Evolutionary conservation across 352 stramenopile species (phyloP).

Genomic region (Pilasporangium apinafurcum): DNA sequence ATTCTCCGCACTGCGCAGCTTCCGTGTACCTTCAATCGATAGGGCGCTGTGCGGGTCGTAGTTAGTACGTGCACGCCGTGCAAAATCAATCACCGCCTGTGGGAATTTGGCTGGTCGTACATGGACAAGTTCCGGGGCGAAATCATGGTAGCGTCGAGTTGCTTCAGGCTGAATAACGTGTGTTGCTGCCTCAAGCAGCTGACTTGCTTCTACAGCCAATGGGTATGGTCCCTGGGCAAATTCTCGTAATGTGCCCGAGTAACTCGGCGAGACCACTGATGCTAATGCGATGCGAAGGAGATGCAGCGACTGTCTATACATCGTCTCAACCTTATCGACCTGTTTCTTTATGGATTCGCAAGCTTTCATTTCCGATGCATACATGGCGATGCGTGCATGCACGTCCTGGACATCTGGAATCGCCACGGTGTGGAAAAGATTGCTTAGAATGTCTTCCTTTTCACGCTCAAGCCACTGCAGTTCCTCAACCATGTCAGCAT

Average conservation of each 20-base stretch:
- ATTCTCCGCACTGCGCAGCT: constrained; percentile 73
- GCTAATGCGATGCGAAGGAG: constrained; percentile 65
- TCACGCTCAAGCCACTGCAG: constrained; percentile 55
- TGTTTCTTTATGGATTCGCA: constrained; percentile 71
- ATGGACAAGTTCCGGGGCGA: constrained; percentile 38
- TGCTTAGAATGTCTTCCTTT: constrained; percentile 65
- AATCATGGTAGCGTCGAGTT: constrained; percentile 60
- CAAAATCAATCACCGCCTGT: constrained; percentile 35
- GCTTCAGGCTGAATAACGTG: constrained; percentile 76
- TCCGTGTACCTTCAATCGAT: constrained; percentile 70
- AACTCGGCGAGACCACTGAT: constrained; percentile 61
- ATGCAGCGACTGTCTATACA: constrained; percentile 74
- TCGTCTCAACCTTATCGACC: constrained; percentile 52
- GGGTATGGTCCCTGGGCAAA: constrained; percentile 72
- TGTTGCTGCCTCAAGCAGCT: constrained; percentile 63
- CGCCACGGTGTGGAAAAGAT: constrained; percentile 47
- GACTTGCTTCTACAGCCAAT: constrained; percentile 64
- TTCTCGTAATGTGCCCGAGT: constrained; percentile 65
- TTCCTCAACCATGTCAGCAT: constrained; percentile 27
- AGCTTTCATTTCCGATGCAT: constrained; percentile 73
- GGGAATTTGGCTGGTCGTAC: constrained; percentile 44
- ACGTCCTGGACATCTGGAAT: constrained; percentile 65
- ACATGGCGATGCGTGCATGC: constrained; percentile 64
- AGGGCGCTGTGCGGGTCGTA: constrained; percentile 30
- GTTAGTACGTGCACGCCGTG: constrained; percentile 24